These are phyloP conservation scores for Phaeosphaeria sp. DNA, from an alignment of 2,329 filamentous ascomycete species.

Conservation along the genomic window DNA sequence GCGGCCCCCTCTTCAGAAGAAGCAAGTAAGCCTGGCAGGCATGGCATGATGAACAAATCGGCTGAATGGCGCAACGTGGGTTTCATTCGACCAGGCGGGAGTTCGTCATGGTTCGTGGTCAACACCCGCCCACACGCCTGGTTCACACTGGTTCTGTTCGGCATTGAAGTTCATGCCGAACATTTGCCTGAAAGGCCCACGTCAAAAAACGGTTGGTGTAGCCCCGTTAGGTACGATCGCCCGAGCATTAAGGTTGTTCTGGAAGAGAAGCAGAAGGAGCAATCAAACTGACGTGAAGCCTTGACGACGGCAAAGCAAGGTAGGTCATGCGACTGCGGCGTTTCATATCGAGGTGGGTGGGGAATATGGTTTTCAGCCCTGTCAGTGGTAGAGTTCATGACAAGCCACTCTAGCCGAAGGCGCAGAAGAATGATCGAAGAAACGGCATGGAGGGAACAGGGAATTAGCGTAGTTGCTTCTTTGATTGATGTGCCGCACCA, in stretches of 20 bases:
- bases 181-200: slow-evolving; percentile 21
- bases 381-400: not conserved
- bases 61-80: slow-evolving; percentile 7
- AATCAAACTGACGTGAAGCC: slow-evolving; percentile 4
- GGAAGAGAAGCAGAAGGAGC: slow-evolving; percentile 16
- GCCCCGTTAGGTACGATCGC: slow-evolving; percentile 1
- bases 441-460: slow-evolving; percentile 1
- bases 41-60: slow-evolving; percentile 5
- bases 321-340: slow-evolving; percentile 7
- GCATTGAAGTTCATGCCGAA: slow-evolving; percentile 25
- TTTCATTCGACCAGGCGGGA: slow-evolving; percentile 4
- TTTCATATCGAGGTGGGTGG: slow-evolving; percentile 9
- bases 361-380: slow-evolving; percentile 15
- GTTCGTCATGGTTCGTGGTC: slow-evolving; percentile 19
- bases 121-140: slow-evolving; percentile 18
- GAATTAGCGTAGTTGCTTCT: not conserved
- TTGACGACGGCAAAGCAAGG: slow-evolving; percentile 10
- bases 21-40: slow-evolving; percentile 5
- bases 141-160: slow-evolving; percentile 15
- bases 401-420: slow-evolving; percentile 9
- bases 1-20: slow-evolving; percentile 12
- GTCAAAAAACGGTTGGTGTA: slow-evolving; percentile 18
- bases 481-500: slow-evolving; percentile 19
- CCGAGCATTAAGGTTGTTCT: slow-evolving; percentile 21
- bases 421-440: slow-evolving; percentile 14